Evolutionary conservation across 257 asterid species (phyloP).

Genomic region (Misopates orontium): DNA sequence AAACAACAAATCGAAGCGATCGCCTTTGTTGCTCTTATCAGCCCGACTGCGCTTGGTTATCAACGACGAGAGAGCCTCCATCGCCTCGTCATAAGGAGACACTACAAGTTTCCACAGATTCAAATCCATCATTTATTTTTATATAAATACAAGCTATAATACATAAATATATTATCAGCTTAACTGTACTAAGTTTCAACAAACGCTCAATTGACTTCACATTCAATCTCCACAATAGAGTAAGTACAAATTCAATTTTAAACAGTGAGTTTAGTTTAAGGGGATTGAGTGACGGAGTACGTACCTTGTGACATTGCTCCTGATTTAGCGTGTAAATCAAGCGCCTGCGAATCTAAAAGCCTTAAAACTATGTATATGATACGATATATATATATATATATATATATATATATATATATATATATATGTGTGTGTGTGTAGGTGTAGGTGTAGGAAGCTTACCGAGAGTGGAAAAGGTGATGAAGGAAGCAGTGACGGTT

Average conservation of each 20-base stretch:
- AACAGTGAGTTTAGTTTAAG: not conserved
- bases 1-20: constrained; percentile 68
- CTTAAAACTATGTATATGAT: no score
- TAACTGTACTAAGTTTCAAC: not conserved
- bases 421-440: not conserved
- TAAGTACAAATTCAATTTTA: not conserved
- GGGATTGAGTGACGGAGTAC: constrained; percentile 16
- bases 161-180: constrained; percentile 16
- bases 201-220: not conserved
- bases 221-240: not conserved
- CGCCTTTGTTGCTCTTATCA: constrained; percentile 83
- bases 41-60: constrained; percentile 94
- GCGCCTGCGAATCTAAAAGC: constrained; percentile 7
- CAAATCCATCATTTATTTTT: constrained; percentile 39
- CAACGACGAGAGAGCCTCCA: constrained; percentile 93
- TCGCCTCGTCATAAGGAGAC: constrained; percentile 76
- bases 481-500: constrained; percentile 28
- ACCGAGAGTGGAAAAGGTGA: constrained; percentile 11
- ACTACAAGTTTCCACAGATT: constrained; percentile 32
- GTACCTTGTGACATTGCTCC: constrained; percentile 43
- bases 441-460: not conserved
- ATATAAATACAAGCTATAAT: not conserved
- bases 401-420: not conserved
- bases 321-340: constrained; percentile 15
- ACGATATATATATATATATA: not conserved